Base-by-base conservation (phyloP, 805 yeast genomes). In the Candida arabinofermentans region DNA sequence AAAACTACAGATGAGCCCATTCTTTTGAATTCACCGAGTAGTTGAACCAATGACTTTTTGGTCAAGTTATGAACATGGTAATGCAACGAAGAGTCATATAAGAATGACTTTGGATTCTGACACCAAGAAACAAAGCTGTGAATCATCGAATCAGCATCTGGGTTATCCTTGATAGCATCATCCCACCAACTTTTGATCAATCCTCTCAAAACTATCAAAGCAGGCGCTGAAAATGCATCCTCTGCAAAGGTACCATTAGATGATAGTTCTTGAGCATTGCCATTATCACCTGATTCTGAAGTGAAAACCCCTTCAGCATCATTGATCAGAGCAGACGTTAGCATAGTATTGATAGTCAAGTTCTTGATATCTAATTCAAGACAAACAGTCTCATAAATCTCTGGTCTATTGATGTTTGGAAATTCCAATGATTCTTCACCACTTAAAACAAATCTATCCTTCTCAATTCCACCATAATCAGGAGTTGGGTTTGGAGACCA, bases 171-270 rank as follows among this genome's bases (percentile, higher is more conserved):
- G 41, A 86, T 64, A 0, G 96, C 97, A 55, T 81, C 84, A 54
- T 88, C 95, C 96, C 97, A 91, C 96, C 96, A 88, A 24, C 73
- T 79, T 54, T 84, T 87, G 10, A 93, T 84, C 74, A 93, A 67
- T 7, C 72, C 61, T 55, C 95, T 75, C 42, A 93, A 69, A 2
- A 83, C 83, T 8, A 70, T 61, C 47, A 93, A 68, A 2, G 96
- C 86, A 0, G 85, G 77, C 0, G 81, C 73, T 9, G 90, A 83
- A 53, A 91, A 90, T 0, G 95, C 77, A 59, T 91, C 95, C 50
- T 83, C 86, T 12, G 91, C 84, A 51, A 90, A 77, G 0, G 77
- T 71, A 7, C 59, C 53, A 16, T 44, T 44, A 13, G 49, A 51
- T 4, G 51, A 43, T 21, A 43, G 49, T 6, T 39, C 49, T n/a